A percentile compares a stretch with the other conserved stretches of the same genome.
phyloP scores from a whole-genome alignment of 805 yeast genomes.

The Kodamaea neixiangensis region DNA sequence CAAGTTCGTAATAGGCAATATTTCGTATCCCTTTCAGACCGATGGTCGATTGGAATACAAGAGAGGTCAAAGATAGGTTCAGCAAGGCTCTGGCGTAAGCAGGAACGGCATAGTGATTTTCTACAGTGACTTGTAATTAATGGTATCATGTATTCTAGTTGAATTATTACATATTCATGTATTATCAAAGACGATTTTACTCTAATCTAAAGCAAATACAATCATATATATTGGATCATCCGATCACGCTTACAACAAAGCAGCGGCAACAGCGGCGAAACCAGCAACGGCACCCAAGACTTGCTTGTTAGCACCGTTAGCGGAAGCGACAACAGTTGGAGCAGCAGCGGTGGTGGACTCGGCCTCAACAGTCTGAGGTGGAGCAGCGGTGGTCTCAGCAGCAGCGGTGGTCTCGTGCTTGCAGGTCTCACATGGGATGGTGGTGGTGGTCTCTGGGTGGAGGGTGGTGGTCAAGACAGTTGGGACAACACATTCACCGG shows the following conservation, averaged over 20 bases:
- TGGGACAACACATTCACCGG: constrained; percentile 22
- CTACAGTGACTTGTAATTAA: too few species aligned
- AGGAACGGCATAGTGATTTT: too few species aligned
- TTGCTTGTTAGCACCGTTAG: constrained; percentile 7
- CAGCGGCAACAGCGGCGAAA: constrained; percentile 5
- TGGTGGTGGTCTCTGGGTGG: constrained; percentile 3
- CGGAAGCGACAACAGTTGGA: not conserved
- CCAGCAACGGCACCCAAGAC: constrained; percentile 3
- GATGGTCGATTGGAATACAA: too few species aligned
- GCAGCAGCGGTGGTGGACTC: constrained; percentile 5
- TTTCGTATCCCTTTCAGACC: not conserved
- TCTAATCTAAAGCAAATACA: not conserved
- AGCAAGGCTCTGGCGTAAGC: too few species aligned
- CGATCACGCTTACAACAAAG: constrained; percentile 7
- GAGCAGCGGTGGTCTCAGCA: not conserved
- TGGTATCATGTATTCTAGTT: too few species aligned
- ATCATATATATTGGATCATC: not conserved
- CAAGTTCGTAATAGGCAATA: not conserved
- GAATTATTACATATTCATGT: not conserved
- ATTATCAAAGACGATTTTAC: not conserved
- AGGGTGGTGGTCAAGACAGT: constrained; percentile 7
- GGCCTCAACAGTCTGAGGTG: constrained; percentile 1
- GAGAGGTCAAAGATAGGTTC: not conserved
- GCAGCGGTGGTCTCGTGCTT: not conserved
- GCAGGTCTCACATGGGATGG: constrained; percentile 1